Conservation (phyloP, 2,329 filamentous ascomycete species). For the Aureobasidium sp. region DNA sequence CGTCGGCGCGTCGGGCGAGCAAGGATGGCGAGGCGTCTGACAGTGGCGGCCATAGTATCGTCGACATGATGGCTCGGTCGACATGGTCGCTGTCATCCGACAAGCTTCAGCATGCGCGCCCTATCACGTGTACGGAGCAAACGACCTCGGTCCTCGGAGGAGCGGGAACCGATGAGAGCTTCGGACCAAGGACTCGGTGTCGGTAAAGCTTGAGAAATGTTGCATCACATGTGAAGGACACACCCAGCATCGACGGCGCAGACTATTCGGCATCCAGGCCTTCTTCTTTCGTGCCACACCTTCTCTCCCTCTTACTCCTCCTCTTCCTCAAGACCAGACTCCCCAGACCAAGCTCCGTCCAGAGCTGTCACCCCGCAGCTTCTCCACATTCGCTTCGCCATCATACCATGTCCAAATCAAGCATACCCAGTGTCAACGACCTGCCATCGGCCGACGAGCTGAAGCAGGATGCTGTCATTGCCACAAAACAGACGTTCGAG, state of each 20-base stretch:
- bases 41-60: slow-evolving; percentile 55
- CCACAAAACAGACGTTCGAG: slow-evolving; percentile 49
- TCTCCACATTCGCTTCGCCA: neutral
- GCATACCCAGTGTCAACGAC: slow-evolving; percentile 3
- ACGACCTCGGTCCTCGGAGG: too few species aligned
- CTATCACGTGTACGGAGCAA: neutral
- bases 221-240: slow-evolving; percentile 11
- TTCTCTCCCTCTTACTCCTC: neutral
- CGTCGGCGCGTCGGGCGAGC: neutral
- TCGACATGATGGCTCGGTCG: slow-evolving; percentile 44
- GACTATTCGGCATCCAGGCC: neutral
- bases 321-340: neutral
- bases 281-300: neutral
- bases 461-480: slow-evolving; percentile 46
- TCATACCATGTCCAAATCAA: slow-evolving; percentile 13
- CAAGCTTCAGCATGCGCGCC: neutral
- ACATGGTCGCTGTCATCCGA: neutral
- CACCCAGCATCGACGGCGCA: neutral
- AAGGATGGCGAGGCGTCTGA: slow-evolving; percentile 20
- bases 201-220: neutral
- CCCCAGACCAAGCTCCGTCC: neutral
- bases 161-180: neutral
- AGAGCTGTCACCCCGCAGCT: neutral
- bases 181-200: neutral
- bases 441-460: slow-evolving; percentile 39